A percentile compares a stretch with the other conserved stretches of the same genome.
These are phyloP conservation scores for Centrapalus pauciflorus DNA, from an alignment of 129 eudicot species.

Conservation along the genomic window DNA sequence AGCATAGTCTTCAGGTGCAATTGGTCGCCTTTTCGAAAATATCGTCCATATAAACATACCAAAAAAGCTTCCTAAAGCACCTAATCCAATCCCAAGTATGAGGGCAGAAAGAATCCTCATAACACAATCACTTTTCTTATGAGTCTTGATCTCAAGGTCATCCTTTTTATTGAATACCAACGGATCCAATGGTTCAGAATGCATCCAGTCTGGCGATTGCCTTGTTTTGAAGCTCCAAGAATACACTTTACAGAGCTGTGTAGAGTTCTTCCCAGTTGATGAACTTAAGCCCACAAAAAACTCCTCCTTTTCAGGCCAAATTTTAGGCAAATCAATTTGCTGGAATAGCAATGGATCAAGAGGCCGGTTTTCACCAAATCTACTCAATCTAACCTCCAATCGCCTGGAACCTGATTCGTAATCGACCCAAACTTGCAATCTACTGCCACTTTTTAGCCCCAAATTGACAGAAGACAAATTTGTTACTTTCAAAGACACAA, in stretches of 20 bases:
- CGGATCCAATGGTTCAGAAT: conserved; percentile 88
- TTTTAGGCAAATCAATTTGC: conserved; percentile 49
- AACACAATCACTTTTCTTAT: conserved; percentile 57
- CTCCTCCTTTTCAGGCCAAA: conserved; percentile 47
- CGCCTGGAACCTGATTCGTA: conserved; percentile 60
- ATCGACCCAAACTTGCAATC: conserved; percentile 81
- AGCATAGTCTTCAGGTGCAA: conserved; percentile 61
- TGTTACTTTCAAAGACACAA: conserved; percentile 47
- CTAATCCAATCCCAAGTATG: conserved; percentile 69
- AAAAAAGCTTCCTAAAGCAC: conserved; percentile 71
- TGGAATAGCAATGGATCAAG: conserved; percentile 45
- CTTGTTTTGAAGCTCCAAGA: conserved; percentile 70
- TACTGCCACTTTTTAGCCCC: conserved; percentile 49
- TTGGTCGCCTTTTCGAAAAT: conserved; percentile 44
- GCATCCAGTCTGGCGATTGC: conserved; percentile 67
- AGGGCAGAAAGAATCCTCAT: conserved; percentile 52
- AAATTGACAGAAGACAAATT: conserved; percentile 49
- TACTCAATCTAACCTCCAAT: conserved; percentile 58
- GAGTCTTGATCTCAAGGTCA: conserved; percentile 13
- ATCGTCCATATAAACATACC: conserved; percentile 59
- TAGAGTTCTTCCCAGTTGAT: conserved; percentile 56
- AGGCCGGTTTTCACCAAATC: conserved; percentile 51
- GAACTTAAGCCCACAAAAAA: conserved; percentile 61
- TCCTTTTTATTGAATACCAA: conserved; percentile 8
- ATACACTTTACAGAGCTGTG: conserved; percentile 51